These are phyloP conservation scores for Schoenoplectus triqueter DNA, from an alignment of 202 grass and related monocot genomes.

Conservation along the genomic window DNA sequence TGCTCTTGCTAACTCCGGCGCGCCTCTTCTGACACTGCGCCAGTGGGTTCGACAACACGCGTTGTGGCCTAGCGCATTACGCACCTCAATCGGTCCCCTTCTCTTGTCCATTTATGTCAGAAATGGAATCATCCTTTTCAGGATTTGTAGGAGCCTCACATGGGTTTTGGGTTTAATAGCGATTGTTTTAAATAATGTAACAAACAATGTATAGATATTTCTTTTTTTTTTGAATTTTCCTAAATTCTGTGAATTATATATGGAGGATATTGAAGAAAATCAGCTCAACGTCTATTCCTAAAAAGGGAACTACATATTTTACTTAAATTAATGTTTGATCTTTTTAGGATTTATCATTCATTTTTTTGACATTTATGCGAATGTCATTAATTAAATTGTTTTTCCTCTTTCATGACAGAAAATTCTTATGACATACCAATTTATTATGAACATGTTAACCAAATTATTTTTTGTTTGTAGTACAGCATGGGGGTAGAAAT, in stretches of 20 bases:
- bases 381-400: no score
- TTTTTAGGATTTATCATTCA: no score
- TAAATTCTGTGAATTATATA: background rate
- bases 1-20: constrained; percentile 44
- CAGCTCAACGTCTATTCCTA: background rate
- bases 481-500: background rate
- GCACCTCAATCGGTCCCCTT: background rate
- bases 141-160: no score
- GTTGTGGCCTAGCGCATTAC: constrained; percentile 2
- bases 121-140: background rate
- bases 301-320: no score
- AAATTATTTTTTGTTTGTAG: background rate
- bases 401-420: background rate
- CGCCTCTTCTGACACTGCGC: constrained; percentile 36
- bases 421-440: background rate
- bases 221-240: background rate
- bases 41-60: constrained; percentile 33
- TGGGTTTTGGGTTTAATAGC: background rate
- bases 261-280: background rate
- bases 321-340: background rate
- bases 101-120: background rate
- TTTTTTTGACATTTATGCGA: no score
- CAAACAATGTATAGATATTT: no score
- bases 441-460: background rate
- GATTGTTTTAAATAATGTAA: background rate